These are phyloP conservation scores for Leucaena leucocephala DNA, from an alignment of 306 rosid species.

Conservation along the genomic window DNA sequence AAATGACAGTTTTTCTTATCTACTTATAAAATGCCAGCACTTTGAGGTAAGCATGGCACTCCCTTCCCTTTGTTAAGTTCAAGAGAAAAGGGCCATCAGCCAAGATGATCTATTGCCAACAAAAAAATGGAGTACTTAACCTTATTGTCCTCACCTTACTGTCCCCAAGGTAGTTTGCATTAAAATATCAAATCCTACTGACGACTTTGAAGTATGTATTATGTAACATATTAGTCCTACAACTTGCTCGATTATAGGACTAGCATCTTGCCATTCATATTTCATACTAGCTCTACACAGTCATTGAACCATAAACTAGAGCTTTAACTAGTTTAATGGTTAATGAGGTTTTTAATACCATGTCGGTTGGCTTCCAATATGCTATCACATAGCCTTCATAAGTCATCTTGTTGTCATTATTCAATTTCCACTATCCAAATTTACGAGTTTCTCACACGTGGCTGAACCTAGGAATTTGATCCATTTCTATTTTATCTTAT, in stretches of 20 bases:
- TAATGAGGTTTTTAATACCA: too few relatives aligned
- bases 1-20: not conserved
- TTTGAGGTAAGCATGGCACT: not conserved
- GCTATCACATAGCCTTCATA: not conserved
- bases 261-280: too few relatives aligned
- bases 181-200: not conserved
- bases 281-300: too few relatives aligned
- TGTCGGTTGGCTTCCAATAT: too few relatives aligned
- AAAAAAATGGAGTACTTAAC: not conserved
- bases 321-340: too few relatives aligned
- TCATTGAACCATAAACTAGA: not conserved
- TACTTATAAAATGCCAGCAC: not conserved
- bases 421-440: slow-evolving; percentile 5
- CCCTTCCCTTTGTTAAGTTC: slow-evolving; percentile 7
- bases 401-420: not conserved
- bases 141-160: not conserved
- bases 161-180: not conserved
- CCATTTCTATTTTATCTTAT: not conserved
- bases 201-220: not conserved
- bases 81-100: not conserved
- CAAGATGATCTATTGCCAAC: not conserved
- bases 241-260: too few relatives aligned
- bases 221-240: too few relatives aligned
- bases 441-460: not conserved
- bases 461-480: not conserved